Conservation (phyloP, 164 flowering plant species). For the Sedum album region DNA sequence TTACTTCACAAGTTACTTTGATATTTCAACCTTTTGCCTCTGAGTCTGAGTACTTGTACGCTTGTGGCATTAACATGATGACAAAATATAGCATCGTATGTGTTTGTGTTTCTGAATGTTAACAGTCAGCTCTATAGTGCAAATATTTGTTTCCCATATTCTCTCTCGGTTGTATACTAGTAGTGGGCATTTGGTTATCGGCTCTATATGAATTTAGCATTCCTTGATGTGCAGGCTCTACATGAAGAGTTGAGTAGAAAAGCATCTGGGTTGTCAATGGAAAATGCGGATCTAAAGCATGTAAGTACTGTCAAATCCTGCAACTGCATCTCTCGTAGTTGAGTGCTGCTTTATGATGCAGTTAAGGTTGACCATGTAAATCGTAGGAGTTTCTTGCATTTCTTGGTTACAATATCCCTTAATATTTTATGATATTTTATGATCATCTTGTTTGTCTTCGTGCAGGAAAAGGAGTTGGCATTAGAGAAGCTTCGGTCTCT, state of each 20-base stretch:
- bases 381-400: neutral
- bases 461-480: conserved; percentile 64
- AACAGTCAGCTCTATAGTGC: neutral
- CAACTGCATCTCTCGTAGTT: neutral
- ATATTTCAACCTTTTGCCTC: no score
- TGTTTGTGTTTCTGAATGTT: no score
- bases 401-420: neutral
- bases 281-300: conserved; percentile 59
- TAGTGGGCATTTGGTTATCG: neutral
- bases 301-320: conserved; percentile 24
- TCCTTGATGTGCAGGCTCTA: conserved; percentile 38
- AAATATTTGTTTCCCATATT: neutral
- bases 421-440: neutral
- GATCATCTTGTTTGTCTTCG: conserved; percentile 9
- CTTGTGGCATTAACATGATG: neutral
- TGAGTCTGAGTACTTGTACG: neutral
- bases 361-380: neutral
- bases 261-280: conserved; percentile 52
- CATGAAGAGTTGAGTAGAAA: conserved; percentile 62
- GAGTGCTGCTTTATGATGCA: neutral
- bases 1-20: neutral
- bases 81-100: no score
- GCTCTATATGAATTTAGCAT: neutral
- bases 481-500: conserved; percentile 46
- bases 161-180: neutral